Evolutionary conservation across 345 rosid species (phyloP), one percentile per base, ranked within the genome.

Genomic region (Euclidium syriacum): DNA sequence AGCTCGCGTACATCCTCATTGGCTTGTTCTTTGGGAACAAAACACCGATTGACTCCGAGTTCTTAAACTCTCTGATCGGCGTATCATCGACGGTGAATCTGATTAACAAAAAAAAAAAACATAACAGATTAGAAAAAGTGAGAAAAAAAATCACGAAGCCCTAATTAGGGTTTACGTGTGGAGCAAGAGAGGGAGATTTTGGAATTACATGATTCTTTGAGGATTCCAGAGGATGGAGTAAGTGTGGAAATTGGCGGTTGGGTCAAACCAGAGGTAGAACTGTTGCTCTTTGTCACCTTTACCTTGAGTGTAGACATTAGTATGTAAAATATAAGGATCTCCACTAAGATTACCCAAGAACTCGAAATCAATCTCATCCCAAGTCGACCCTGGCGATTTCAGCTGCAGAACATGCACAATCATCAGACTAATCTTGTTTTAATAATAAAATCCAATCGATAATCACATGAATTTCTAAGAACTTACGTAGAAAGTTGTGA

Each of bases 21-120:
- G 92, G 69, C 15, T 86, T 83, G 73, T 38, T 78, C 66, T 65
- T 83, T 12, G 89, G 92, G 36, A 70, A 83, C 26, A 76, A 70
- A 27, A 86, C 70, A 3, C 86, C 85, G 7, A 59, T 50, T 2
- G 83, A 33, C 20, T 83, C 82, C 9, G 76, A 52, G 73, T 81
- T 86, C 62, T 75, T 80, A 58, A 83, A 85, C 58, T 83, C 79
- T 44, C 88, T 76, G 2, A 85, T 81, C 1, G 91, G 86, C 4
- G 68, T 75, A n/a, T 76, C 73, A 43, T 85, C 92, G 3, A 81
- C 78, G 1, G 72, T 75, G 71, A 77, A 73, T 10, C 90, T 81
- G 70, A 19, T 4, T 0, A 18, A 2, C 8, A 6, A 7, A 36
- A 1, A 12, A 26, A 16, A 15, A 14, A 34, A 5, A 17, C 30